These are phyloP conservation scores for Psilocybe cyanescens DNA, from an alignment of 768 basidiomycete genomes.

Conservation along the genomic window DNA sequence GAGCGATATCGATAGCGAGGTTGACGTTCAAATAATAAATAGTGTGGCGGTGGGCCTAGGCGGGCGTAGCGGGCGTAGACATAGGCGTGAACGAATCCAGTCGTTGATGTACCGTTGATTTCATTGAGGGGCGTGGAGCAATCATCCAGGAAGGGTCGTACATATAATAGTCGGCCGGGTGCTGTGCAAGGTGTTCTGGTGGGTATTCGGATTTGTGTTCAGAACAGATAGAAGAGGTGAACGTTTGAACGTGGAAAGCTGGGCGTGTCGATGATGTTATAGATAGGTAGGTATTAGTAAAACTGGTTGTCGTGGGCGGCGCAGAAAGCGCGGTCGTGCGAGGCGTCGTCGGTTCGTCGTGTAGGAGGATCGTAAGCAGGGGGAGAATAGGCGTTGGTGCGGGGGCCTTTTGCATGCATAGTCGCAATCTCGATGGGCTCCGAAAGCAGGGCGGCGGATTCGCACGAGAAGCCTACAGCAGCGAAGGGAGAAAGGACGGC, in stretches of 20 bases:
- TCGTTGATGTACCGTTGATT: conserved; percentile 15
- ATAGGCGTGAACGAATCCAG: conserved; percentile 21
- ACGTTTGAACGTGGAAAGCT: background rate
- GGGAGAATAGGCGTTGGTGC: conserved; percentile 52
- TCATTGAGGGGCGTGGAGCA: conserved; percentile 12
- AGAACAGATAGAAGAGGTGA: background rate
- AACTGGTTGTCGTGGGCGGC: conserved; percentile 1
- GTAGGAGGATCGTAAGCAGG: conserved; percentile 46
- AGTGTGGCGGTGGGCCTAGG: background rate
- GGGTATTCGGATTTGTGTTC: background rate
- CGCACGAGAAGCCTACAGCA: conserved; percentile 39
- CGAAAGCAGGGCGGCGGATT: conserved; percentile 41
- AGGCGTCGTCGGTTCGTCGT: conserved; percentile 31
- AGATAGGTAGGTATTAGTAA: background rate
- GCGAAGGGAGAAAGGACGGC: conserved; percentile 51
- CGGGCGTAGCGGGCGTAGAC: conserved; percentile 1
- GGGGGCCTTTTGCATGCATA: conserved; percentile 52
- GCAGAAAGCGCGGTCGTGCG: conserved; percentile 3
- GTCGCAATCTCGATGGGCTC: conserved; percentile 59
- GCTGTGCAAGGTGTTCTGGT: background rate
- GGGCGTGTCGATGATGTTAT: background rate
- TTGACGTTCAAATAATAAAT: conserved; percentile 3
- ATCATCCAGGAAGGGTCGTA: conserved; percentile 7
- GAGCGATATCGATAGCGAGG: conserved; percentile 7
- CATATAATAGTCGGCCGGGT: background rate